phyloP scores from a whole-genome alignment of 345 rosid genomes.

The Rhodamnia argentea region DNA sequence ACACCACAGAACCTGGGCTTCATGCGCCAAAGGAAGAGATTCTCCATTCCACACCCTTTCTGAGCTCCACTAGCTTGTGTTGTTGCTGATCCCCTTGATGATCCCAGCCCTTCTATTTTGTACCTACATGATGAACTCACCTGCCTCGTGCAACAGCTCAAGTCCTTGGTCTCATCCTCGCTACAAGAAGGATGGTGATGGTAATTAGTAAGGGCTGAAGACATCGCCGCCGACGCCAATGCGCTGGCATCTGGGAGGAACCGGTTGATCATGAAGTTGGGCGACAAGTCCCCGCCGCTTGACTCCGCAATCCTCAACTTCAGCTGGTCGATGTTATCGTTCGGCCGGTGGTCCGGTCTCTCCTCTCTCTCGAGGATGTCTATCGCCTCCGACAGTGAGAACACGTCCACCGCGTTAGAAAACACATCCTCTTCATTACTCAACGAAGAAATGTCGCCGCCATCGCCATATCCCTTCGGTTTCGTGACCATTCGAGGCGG shows the following conservation, averaged over 20 bases:
- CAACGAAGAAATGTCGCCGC: not conserved
- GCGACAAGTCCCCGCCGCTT: constrained; percentile 20
- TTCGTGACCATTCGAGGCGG: constrained; percentile 31
- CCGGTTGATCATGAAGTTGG: constrained; percentile 63
- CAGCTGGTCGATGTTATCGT: not conserved
- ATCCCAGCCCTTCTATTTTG: not conserved
- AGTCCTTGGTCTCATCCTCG: not conserved
- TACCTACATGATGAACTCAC: not conserved
- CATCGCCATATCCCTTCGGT: not conserved
- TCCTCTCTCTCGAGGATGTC: constrained; percentile 59
- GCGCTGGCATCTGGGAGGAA: constrained; percentile 77
- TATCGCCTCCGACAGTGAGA: constrained; percentile 75
- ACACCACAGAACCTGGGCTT: constrained; percentile 68
- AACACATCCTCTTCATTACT: constrained; percentile 21
- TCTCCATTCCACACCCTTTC: constrained; percentile 57
- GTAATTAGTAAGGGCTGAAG: constrained; percentile 9
- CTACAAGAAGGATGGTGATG: not conserved
- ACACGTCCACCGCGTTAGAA: constrained; percentile 41
- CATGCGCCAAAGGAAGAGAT: constrained; percentile 55
- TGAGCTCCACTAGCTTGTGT: constrained; percentile 7
- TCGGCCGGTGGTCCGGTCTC: constrained; percentile 1
- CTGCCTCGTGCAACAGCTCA: not conserved
- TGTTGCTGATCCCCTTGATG: not conserved
- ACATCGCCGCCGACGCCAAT: constrained; percentile 61
- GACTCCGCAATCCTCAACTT: constrained; percentile 25